Evolutionary conservation across 257 asterid genomes (phyloP).

Genomic region (Eustoma russellianum): DNA sequence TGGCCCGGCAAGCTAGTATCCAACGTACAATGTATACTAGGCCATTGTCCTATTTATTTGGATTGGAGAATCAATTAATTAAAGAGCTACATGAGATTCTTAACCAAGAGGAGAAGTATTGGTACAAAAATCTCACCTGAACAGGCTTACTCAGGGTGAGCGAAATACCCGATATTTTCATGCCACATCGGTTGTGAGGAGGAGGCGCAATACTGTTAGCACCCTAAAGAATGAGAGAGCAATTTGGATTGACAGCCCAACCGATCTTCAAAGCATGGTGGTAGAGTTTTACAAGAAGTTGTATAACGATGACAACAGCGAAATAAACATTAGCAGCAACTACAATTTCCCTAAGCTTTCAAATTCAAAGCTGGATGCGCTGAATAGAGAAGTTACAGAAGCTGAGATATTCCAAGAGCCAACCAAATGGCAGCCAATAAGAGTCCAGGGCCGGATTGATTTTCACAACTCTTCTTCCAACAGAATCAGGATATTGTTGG

Average conservation of each 20-base stretch:
- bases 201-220: too few relatives aligned
- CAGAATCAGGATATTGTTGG: too few relatives aligned
- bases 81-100: neutral
- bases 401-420: neutral
- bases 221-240: neutral
- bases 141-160: too few relatives aligned
- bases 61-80: neutral
- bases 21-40: neutral
- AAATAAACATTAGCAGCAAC: neutral
- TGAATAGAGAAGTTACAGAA: neutral
- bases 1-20: too few relatives aligned
- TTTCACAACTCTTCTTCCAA: constrained; percentile 11
- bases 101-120: neutral
- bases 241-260: too few relatives aligned
- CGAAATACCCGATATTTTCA: too few relatives aligned
- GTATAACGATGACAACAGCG: neutral
- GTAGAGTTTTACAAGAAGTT: too few relatives aligned
- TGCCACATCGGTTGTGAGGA: too few relatives aligned
- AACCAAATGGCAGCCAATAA: too few relatives aligned
- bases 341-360: neutral
- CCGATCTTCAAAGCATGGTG: too few relatives aligned
- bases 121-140: too few relatives aligned
- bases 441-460: constrained; percentile 4
- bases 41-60: neutral
- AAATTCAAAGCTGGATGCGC: neutral